A percentile compares a stretch with the other conserved stretches of the same genome.
Evolutionary conservation across 768 basidiomycete species (phyloP).

Genomic region (Leucosporidium creatinivorum): DNA sequence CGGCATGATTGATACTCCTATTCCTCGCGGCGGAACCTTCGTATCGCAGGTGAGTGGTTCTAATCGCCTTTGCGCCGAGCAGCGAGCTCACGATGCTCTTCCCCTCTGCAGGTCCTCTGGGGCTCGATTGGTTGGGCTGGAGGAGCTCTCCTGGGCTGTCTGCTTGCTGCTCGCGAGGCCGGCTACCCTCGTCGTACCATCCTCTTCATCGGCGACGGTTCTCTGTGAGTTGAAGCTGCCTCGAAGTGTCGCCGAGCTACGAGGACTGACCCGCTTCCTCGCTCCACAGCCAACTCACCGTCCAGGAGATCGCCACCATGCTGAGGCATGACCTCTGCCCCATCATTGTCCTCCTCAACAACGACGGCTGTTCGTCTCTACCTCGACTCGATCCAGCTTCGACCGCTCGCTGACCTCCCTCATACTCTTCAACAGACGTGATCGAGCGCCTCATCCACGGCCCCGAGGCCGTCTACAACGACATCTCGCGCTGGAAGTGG

Average conservation of each 20-base stretch:
- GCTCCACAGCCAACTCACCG: slow-evolving; percentile 39
- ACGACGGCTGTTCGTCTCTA: slow-evolving; percentile 38
- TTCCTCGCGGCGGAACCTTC: slow-evolving; percentile 63
- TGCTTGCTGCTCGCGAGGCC: slow-evolving; percentile 57
- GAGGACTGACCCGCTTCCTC: neutral
- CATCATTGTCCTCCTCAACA: slow-evolving; percentile 43
- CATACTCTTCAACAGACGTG: slow-evolving; percentile 52
- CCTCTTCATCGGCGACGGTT: slow-evolving; percentile 78
- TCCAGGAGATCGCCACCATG: slow-evolving; percentile 57
- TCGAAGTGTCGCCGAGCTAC: neutral
- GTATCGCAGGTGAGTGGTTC: slow-evolving; percentile 50
- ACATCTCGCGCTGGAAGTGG: slow-evolving; percentile 65
- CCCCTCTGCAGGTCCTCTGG: slow-evolving; percentile 57
- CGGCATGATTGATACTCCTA: slow-evolving; percentile 69
- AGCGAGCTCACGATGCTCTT: slow-evolving; percentile 16
- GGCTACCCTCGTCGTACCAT: slow-evolving; percentile 58
- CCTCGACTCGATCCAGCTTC: neutral
- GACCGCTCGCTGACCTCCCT: neutral
- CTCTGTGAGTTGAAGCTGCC: slow-evolving; percentile 33
- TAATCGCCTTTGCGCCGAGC: neutral
- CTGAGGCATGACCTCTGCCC: slow-evolving; percentile 64
- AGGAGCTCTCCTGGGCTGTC: slow-evolving; percentile 57
- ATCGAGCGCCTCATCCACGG: slow-evolving; percentile 65
- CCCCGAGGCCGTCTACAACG: slow-evolving; percentile 47
- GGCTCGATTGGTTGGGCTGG: slow-evolving; percentile 88